Percentiles rank a stretch among this genome's conserved stretches.
phyloP scores from a whole-genome alignment of 1,284 basidiomycete genomes.

The Heterobasidion irregulare region DNA sequence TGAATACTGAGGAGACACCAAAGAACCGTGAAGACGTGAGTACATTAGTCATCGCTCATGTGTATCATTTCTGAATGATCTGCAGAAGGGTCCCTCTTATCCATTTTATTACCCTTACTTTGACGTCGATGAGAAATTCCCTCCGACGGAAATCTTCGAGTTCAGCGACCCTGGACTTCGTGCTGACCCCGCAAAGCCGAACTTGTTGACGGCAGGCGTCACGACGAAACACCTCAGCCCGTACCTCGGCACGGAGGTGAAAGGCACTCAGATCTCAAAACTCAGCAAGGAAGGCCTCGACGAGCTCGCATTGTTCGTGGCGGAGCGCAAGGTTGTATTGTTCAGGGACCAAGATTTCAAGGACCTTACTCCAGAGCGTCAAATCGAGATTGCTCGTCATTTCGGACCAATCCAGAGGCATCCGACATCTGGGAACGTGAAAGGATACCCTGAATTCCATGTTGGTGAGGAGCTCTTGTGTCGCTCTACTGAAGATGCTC shows the following conservation, averaged over 20 bases:
- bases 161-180: conserved; percentile 34
- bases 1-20: conserved; percentile 3
- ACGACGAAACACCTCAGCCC: conserved; percentile 39
- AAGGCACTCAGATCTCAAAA: conserved; percentile 50
- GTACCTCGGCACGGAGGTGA: conserved; percentile 50
- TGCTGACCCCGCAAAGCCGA: conserved; percentile 41
- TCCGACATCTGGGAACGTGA: conserved; percentile 42
- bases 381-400: conserved; percentile 39
- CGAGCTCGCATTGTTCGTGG: conserved; percentile 52
- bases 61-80: background rate
- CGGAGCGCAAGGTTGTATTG: conserved; percentile 49
- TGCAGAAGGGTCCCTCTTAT: conserved; percentile 30
- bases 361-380: conserved; percentile 39
- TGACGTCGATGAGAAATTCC: conserved; percentile 35
- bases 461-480: conserved; percentile 24
- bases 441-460: conserved; percentile 41
- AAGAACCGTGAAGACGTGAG: background rate
- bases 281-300: conserved; percentile 47
- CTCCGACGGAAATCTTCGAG: conserved; percentile 30
- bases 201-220: conserved; percentile 33
- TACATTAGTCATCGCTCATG: background rate
- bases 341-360: conserved; percentile 55
- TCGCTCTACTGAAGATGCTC: background rate
- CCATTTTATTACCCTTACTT: conserved; percentile 38
- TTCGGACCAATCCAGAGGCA: conserved; percentile 56